A percentile compares a stretch with the other conserved stretches of the same genome.
These are phyloP conservation scores for Amanita molliuscula DNA, from an alignment of 768 basidiomycete genomes.

Conservation along the genomic window DNA sequence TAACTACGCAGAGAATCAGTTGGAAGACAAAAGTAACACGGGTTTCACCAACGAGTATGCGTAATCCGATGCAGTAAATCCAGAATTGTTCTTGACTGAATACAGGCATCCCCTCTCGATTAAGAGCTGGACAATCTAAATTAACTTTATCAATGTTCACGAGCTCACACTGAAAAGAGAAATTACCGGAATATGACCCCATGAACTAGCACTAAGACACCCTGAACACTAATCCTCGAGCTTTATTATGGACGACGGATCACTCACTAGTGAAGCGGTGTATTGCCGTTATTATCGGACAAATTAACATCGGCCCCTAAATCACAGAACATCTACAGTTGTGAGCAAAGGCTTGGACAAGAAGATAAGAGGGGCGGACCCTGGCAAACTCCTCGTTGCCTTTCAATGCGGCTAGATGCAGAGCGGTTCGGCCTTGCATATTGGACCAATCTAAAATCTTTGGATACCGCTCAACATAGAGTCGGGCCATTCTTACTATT, in stretches of 20 bases:
- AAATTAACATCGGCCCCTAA: conserved; percentile 84
- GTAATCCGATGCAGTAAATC: conserved; percentile 88
- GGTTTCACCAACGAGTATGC: conserved; percentile 65
- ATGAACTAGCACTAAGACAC: conserved; percentile 63
- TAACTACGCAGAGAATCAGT: conserved; percentile 30
- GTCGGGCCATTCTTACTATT: conserved; percentile 73
- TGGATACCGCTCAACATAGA: conserved; percentile 81
- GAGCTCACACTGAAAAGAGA: conserved; percentile 4
- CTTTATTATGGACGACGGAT: conserved; percentile 1
- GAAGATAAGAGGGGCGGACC: conserved; percentile 32
- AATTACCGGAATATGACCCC: conserved; percentile 75
- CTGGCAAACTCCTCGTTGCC: conserved; percentile 86
- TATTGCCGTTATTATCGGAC: conserved; percentile 86
- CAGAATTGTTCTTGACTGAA: conserved; percentile 77
- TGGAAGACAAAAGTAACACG: not conserved
- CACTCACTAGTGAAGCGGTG: conserved; percentile 85
- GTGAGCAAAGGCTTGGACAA: conserved; percentile 6
- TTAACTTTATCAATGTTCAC: conserved; percentile 2
- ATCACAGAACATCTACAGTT: conserved; percentile 76
- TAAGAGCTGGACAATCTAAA: conserved; percentile 73
- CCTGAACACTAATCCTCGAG: conserved; percentile 6
- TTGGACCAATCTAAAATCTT: conserved; percentile 92
- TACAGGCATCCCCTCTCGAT: conserved; percentile 86
- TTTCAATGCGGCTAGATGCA: conserved; percentile 80
- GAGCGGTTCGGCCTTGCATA: conserved; percentile 77